These are phyloP conservation scores for Boletus fagicola DNA, from an alignment of 768 basidiomycete species.

Conservation along the genomic window DNA sequence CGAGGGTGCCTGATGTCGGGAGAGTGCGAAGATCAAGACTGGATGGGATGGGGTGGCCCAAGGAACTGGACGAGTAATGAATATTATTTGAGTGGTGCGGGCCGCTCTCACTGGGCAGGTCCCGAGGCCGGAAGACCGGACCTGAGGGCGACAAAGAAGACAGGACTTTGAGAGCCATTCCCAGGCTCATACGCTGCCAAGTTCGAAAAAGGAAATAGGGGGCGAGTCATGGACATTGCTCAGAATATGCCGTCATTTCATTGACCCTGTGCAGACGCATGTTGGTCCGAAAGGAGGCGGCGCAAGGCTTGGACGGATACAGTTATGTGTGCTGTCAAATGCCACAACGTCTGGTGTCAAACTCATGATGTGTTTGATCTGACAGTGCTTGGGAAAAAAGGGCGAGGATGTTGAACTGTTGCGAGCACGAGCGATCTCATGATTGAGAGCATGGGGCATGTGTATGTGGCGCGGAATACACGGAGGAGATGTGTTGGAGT, in stretches of 20 bases:
- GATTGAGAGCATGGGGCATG: background rate
- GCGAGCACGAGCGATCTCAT: background rate
- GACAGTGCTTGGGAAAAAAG: constrained; percentile 2
- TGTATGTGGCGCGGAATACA: background rate
- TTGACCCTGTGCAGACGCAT: constrained; percentile 12
- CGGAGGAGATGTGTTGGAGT: background rate
- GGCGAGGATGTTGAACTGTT: background rate
- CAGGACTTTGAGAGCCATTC: constrained; percentile 1
- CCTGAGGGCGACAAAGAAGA: background rate
- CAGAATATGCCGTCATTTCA: constrained; percentile 11
- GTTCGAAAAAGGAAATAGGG: constrained; percentile 15
- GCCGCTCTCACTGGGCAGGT: background rate
- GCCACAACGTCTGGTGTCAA: background rate
- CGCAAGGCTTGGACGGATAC: constrained; percentile 2
- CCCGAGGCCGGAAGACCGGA: background rate
- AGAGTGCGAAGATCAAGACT: background rate
- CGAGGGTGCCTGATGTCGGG: constrained; percentile 13
- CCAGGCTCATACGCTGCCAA: constrained; percentile 9
- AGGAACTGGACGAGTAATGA: background rate
- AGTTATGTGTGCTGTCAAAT: background rate
- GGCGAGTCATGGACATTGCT: background rate
- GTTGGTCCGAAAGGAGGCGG: constrained; percentile 13
- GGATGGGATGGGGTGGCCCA: constrained; percentile 6
- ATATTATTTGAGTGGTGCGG: background rate
- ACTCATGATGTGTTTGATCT: background rate